A percentile compares a stretch with the other conserved stretches of the same genome.
These are phyloP conservation scores for Collybia sp. DNA, from an alignment of 768 basidiomycete genomes.

Conservation along the genomic window DNA sequence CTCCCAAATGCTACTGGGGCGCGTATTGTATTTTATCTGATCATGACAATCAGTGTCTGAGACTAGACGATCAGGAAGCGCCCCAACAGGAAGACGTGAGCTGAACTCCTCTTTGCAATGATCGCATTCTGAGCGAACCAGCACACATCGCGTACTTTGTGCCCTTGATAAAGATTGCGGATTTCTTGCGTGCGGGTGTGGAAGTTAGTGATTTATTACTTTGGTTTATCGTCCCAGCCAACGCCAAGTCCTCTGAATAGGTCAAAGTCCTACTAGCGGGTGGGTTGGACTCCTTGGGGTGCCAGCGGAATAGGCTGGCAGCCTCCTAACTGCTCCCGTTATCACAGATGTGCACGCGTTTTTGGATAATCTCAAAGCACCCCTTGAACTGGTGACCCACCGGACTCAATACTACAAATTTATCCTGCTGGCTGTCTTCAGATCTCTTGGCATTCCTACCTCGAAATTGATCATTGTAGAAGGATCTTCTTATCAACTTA, in stretches of 20 bases:
- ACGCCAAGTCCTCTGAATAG: conserved; percentile 21
- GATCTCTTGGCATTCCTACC: conserved; percentile 86
- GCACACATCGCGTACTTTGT: conserved; percentile 99
- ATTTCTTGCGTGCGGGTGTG: conserved; percentile 91
- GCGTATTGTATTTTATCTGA: conserved; percentile 22
- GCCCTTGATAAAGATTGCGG: conserved; percentile 90
- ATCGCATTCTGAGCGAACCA: conserved; percentile 23
- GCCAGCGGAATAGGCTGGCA: too few relatives aligned
- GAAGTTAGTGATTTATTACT: conserved; percentile 43
- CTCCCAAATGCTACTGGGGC: conserved; percentile 93
- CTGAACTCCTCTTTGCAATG: conserved; percentile 1
- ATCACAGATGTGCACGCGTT: conserved; percentile 90
- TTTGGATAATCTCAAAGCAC: conserved; percentile 96
- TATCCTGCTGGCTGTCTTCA: conserved; percentile 79
- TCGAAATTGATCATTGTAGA: conserved; percentile 79
- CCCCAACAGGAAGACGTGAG: conserved; percentile 92
- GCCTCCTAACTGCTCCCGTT: neutral
- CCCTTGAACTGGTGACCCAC: conserved; percentile 83
- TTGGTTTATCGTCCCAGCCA: neutral
- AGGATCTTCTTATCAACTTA: conserved; percentile 92
- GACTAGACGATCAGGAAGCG: conserved; percentile 56
- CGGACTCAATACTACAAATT: conserved; percentile 89
- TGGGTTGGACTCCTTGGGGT: conserved; percentile 16
- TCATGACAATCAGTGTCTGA: too few relatives aligned
- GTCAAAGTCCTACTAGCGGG: conserved; percentile 83